Evolutionary conservation across 2,329 filamentous ascomycete species (phyloP).

Genomic region (Penicillium sp.): DNA sequence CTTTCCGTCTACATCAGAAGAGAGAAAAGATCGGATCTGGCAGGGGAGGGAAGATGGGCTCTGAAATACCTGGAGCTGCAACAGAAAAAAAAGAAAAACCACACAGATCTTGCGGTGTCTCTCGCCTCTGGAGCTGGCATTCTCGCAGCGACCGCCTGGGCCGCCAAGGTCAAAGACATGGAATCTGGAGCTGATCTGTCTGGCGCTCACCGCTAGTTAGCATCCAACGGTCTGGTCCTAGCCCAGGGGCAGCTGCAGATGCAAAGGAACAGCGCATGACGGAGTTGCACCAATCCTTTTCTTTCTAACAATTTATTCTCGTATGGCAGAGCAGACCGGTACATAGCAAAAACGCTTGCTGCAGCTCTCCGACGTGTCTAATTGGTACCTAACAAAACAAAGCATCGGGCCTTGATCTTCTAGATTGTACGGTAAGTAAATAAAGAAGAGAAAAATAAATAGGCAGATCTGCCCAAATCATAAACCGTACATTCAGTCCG

Average conservation of each 20-base stretch:
- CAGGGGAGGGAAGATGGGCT: not conserved
- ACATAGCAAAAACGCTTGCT: not conserved
- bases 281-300: not conserved
- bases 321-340: not conserved
- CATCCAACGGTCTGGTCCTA: not conserved
- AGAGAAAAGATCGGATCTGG: not conserved
- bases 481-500: too few species aligned
- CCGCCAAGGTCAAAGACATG: conserved; percentile 2
- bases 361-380: not conserved
- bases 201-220: conserved; percentile 10
- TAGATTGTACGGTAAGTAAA: not conserved
- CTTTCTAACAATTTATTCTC: too few species aligned
- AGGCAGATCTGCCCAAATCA: too few species aligned
- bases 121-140: not conserved
- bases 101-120: conserved; percentile 5
- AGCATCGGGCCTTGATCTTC: not conserved
- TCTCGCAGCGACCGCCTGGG: not conserved
- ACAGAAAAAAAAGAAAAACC: not conserved
- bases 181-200: conserved; percentile 7
- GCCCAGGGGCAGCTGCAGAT: not conserved
- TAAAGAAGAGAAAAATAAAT: not conserved
- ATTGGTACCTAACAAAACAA: not conserved
- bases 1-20: not conserved
- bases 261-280: not conserved
- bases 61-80: not conserved